Conservation (phyloP, 1,284 basidiomycete species). For the Golubevia pallescens region DNA sequence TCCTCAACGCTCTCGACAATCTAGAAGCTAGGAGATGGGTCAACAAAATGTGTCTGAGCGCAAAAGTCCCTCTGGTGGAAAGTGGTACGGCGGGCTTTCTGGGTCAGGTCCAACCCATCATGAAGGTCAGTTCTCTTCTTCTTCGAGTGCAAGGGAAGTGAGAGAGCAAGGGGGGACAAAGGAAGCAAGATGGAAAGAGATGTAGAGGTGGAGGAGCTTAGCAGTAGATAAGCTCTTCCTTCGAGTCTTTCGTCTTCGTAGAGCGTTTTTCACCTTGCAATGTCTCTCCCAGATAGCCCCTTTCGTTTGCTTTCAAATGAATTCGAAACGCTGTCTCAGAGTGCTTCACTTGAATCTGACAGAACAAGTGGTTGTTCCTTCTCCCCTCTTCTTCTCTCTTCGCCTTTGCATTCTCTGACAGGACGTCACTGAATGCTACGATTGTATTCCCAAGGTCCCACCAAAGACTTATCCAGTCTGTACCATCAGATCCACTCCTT, state of each 20-base stretch:
- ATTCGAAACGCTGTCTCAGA: too few species aligned
- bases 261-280: too few species aligned
- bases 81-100: constrained; percentile 95
- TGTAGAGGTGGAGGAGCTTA: too few species aligned
- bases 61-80: constrained; percentile 87
- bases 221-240: too few species aligned
- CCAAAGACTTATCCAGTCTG: constrained; percentile 97
- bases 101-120: constrained; percentile 73
- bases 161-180: neutral
- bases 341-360: too few species aligned
- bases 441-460: constrained; percentile 54
- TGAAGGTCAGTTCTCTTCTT: constrained; percentile 62
- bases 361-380: too few species aligned
- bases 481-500: constrained; percentile 96
- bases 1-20: constrained; percentile 96
- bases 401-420: too few species aligned
- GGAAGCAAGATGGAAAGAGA: too few species aligned
- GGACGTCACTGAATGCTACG: constrained; percentile 53
- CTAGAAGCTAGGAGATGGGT: constrained; percentile 67
- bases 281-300: too few species aligned
- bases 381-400: neutral
- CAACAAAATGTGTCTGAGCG: constrained; percentile 95
- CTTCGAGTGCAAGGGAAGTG: too few species aligned
- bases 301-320: too few species aligned
- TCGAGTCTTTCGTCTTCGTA: too few species aligned